Evolutionary conservation across 2,329 filamentous ascomycete genomes (phyloP), one percentile per base, ranked within the genome.

Genomic region (Elsinoe necatrix): DNA sequence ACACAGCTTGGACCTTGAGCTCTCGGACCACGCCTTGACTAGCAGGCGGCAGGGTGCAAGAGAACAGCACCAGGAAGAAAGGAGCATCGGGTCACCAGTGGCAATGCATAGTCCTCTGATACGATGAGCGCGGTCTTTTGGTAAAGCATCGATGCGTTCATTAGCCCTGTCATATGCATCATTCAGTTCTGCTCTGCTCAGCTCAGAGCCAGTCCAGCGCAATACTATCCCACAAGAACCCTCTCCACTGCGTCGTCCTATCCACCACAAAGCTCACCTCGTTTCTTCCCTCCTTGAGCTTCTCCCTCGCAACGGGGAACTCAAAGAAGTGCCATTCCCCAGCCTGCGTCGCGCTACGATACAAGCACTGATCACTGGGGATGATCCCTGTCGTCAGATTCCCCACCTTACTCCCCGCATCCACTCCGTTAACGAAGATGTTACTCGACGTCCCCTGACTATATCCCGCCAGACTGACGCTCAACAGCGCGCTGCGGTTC

Each of bases 281-380:
- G 56, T 74, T 75, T 52, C 57, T 57, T 2, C 69, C 72, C 7
- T 60, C 50, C 55, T 61, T 67, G 57, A 75, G 58, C 34, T 54
- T 54, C 8, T 62, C 67, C 23, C 62, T 63, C 1, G 57, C 58
- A 11, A 75, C 62, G 0, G 60, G 58, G 54, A 72, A 75, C 64
- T 78, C 72, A 21, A 75, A 69, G 18, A 74, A 67, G 55, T 72
- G 67, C 75, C 75, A 77, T 65, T 78, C 75, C 1, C 76, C 75
- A 4, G 72, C 74, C 21, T 65, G 64, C 5, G 74, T 78, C 18
- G 69, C 74, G 8, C 71, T 73, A n/a, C 76, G 69, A 63, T 78
- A 78, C 34, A 77, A 67, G 18, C 70, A 71, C 3, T 75, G 75
- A 59, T 77, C 76, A 35, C 65, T 76, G 25, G 69, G 56, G 27